Percentiles rank a stretch among this genome's conserved stretches.
phyloP scores from a whole-genome alignment of 306 rosid genomes.

The Cicer arietinum region DNA sequence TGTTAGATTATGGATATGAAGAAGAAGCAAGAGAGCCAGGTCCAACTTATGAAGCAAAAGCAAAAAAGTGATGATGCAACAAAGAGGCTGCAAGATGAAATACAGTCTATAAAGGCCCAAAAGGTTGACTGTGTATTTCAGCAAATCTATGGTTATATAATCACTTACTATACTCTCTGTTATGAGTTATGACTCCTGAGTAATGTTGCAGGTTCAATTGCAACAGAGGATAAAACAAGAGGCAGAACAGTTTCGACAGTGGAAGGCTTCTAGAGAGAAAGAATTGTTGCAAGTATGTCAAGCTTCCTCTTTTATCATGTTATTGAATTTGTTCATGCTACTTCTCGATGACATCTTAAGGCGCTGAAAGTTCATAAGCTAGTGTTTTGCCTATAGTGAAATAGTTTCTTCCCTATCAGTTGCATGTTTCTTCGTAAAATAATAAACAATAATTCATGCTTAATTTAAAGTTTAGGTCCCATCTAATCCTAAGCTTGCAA shows the following conservation, averaged over 20 bases:
- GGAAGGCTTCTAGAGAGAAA: constrained; percentile 99
- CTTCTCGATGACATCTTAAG: constrained; percentile 33
- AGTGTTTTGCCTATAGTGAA: constrained; percentile 21
- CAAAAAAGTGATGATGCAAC: constrained; percentile 99
- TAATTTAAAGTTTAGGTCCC: constrained; percentile 19
- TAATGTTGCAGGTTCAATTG: constrained; percentile 77
- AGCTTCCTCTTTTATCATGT: constrained; percentile 37
- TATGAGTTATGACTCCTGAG: constrained; percentile 39
- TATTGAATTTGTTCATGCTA: constrained; percentile 21
- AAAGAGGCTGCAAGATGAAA: constrained; percentile 94
- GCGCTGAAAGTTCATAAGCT: constrained; percentile 19
- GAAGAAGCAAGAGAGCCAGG: constrained; percentile 99
- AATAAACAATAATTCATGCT: constrained; percentile 22
- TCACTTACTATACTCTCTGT: constrained; percentile 5
- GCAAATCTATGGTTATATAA: constrained; percentile 36
- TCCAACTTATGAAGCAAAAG: constrained; percentile 95
- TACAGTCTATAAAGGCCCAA: constrained; percentile 95
- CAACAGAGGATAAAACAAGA: constrained; percentile 98
- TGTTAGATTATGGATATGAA: constrained; percentile 88
- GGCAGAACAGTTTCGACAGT: constrained; percentile 98
- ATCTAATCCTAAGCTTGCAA: constrained; percentile 31
- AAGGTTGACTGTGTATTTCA: constrained; percentile 66
- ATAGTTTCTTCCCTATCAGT: constrained; percentile 12
- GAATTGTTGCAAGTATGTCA: constrained; percentile 87
- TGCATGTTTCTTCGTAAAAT: constrained; percentile 25